Conservation (phyloP, 1,284 basidiomycete genomes). For the Salmacisia buchloeana region DNA sequence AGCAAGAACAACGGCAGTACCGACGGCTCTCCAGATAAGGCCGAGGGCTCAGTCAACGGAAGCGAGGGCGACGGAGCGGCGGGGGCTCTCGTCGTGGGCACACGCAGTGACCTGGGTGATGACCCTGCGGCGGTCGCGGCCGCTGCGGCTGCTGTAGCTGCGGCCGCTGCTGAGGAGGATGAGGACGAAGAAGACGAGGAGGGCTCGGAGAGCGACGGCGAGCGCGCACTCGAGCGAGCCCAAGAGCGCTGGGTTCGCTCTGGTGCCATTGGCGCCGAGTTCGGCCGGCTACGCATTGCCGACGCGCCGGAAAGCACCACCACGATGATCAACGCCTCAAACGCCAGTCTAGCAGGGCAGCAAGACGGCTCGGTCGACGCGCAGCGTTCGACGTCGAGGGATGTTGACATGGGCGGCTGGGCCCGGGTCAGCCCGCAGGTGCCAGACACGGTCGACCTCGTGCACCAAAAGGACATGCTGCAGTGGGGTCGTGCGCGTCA, state of each 20-base stretch:
- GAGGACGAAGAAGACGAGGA: not conserved
- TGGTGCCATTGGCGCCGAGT: not conserved
- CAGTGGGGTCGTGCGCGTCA: constrained; percentile 39
- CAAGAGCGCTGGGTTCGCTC: constrained; percentile 4
- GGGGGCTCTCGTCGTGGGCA: not conserved
- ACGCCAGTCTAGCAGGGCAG: not conserved
- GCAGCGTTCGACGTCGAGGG: not conserved
- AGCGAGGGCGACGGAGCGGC: not conserved
- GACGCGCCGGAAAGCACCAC: not conserved
- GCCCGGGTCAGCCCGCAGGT: not conserved
- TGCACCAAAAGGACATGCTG: constrained; percentile 21
- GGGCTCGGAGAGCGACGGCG: not conserved
- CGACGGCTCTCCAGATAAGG: not conserved
- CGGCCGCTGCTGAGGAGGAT: not conserved
- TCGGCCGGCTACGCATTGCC: not conserved
- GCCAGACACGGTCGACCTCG: constrained; percentile 14
- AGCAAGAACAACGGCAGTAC: not conserved
- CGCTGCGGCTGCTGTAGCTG: not conserved
- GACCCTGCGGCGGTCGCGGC: too few relatives aligned
- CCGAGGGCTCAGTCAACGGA: not conserved
- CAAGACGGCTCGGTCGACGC: not conserved
- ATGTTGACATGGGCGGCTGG: constrained; percentile 4
- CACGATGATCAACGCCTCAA: not conserved
- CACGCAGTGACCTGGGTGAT: not conserved
- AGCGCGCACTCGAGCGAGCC: not conserved